A percentile compares a stretch with the other conserved stretches of the same genome.
These are phyloP conservation scores for Candida sanyaensis DNA, from an alignment of 1,139 yeast species.

Conservation along the genomic window DNA sequence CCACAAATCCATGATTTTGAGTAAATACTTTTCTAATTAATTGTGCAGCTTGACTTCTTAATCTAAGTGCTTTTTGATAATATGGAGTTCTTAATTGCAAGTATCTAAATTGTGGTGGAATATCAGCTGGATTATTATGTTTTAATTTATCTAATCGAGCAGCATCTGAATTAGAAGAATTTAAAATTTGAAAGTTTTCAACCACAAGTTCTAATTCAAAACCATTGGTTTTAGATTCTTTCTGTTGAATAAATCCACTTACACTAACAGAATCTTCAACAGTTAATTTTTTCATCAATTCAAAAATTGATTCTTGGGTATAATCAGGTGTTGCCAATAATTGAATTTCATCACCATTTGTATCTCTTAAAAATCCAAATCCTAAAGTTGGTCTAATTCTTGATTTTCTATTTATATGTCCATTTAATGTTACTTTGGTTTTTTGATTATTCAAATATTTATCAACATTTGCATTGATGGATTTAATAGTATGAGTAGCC, in stretches of 20 bases:
- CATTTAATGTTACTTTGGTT: constrained; percentile 51
- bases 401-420: constrained; percentile 82
- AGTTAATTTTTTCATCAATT: constrained; percentile 50
- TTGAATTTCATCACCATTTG: constrained; percentile 67
- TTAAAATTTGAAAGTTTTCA: constrained; percentile 54
- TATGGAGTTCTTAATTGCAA: constrained; percentile 69
- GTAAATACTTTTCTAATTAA: constrained; percentile 53
- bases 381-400: constrained; percentile 45
- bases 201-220: constrained; percentile 60
- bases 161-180: constrained; percentile 66
- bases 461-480: constrained; percentile 12
- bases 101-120: constrained; percentile 81
- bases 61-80: constrained; percentile 60
- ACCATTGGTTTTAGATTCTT: constrained; percentile 23
- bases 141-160: constrained; percentile 69
- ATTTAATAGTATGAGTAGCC: constrained; percentile 33
- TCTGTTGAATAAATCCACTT: constrained; percentile 51
- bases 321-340: constrained; percentile 49
- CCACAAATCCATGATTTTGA: constrained; percentile 58
- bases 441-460: constrained; percentile 16
- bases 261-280: constrained; percentile 79
- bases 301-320: constrained; percentile 31
- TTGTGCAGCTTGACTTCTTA: constrained; percentile 62
- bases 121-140: constrained; percentile 46
- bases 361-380: constrained; percentile 77